Percentiles rank a stretch among this genome's conserved stretches.
Conservation (phyloP, 1,139 yeast genomes). For the Nakaseomyces delphensis region DNA sequence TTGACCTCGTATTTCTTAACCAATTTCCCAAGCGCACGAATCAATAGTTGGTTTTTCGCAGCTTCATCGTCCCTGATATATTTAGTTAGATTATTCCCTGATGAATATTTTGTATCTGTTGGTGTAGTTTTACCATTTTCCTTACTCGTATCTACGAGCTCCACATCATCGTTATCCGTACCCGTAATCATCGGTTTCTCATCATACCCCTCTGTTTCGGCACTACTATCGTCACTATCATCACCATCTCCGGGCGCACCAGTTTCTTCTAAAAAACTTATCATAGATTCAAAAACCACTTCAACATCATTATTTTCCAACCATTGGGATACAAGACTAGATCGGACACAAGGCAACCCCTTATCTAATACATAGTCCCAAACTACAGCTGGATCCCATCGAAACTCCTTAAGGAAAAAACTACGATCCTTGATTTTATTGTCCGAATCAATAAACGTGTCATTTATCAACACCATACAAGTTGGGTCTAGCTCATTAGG, state of each 20-base stretch:
- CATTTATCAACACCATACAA: slow-evolving; percentile 17
- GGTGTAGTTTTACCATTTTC: no score
- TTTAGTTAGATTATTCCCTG: background rate
- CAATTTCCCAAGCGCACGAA: slow-evolving; percentile 34
- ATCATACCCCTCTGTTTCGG: background rate
- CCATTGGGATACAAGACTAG: slow-evolving; percentile 13
- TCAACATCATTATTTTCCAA: slow-evolving; percentile 7
- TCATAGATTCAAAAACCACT: background rate
- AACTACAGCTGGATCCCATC: slow-evolving; percentile 12
- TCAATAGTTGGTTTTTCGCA: slow-evolving; percentile 34
- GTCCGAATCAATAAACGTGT: slow-evolving; percentile 18
- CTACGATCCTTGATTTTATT: slow-evolving; percentile 11
- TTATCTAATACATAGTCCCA: slow-evolving; percentile 13
- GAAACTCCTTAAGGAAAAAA: slow-evolving; percentile 17
- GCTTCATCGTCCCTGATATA: background rate
- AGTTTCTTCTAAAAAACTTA: background rate
- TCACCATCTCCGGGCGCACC: background rate
- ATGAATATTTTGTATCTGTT: no score
- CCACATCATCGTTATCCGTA: background rate
- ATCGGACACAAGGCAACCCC: slow-evolving; percentile 12
- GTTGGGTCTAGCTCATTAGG: slow-evolving; percentile 11
- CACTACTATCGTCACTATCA: background rate
- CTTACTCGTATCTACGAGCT: no score
- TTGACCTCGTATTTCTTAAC: slow-evolving; percentile 34
- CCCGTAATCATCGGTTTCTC: background rate